Conservation (phyloP, 371 early-diverging fungal species). For the Mucor indicus region DNA sequence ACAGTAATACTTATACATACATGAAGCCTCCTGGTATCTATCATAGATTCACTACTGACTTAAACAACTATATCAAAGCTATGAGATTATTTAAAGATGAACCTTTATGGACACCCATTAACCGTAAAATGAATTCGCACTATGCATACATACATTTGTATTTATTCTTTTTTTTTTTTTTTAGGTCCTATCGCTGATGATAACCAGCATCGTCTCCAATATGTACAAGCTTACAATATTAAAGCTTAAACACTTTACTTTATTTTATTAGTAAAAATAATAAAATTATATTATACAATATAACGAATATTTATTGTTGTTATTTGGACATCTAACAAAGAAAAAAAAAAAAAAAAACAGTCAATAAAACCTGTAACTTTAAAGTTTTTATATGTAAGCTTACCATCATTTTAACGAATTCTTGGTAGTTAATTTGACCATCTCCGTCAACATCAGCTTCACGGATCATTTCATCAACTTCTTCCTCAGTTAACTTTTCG, state of each 20-base stretch:
- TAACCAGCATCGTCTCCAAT: conserved; percentile 34
- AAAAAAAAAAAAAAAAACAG: background rate
- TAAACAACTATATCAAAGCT: conserved; percentile 81
- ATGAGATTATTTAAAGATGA: conserved; percentile 94
- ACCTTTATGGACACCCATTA: conserved; percentile 92
- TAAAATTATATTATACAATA: background rate
- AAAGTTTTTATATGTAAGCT: background rate
- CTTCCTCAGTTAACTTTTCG: conserved; percentile 41
- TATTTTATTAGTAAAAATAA: background rate
- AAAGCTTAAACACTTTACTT: background rate
- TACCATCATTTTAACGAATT: conserved; percentile 87
- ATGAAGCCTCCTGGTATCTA: conserved; percentile 90
- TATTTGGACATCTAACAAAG: conserved; percentile 13
- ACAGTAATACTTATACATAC: background rate
- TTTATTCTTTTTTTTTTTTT: background rate
- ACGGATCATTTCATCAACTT: conserved; percentile 80
- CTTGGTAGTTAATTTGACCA: conserved; percentile 84
- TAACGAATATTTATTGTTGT: background rate
- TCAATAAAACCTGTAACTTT: background rate
- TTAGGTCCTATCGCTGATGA: conserved; percentile 42
- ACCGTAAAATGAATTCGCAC: conserved; percentile 59
- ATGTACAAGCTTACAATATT: conserved; percentile 26
- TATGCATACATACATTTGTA: background rate
- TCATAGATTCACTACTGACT: conserved; percentile 92
- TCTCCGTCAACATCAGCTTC: conserved; percentile 80